Conservation (phyloP, 2,329 filamentous ascomycete genomes). For the Pyrenophora tritici-repentis region DNA sequence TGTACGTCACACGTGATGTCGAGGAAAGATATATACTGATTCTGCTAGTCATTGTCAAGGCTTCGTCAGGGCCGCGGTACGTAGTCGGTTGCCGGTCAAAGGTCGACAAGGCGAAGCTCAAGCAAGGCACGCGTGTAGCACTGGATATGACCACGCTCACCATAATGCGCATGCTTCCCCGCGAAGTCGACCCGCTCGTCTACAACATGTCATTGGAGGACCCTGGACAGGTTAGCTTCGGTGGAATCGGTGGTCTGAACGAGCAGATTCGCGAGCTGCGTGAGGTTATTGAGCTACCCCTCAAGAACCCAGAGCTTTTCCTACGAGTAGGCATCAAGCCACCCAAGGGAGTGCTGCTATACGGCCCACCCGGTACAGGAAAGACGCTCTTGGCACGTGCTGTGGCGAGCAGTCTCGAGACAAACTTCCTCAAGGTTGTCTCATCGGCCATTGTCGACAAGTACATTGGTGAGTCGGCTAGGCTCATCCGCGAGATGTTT, state of each 20-base stretch:
- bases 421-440: slow-evolving; percentile 98
- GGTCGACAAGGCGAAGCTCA: slow-evolving; percentile 95
- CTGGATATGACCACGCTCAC: slow-evolving; percentile 99
- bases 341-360: slow-evolving; percentile 94
- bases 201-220: slow-evolving; percentile 99
- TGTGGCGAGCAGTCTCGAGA: slow-evolving; percentile 94
- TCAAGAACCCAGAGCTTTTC: slow-evolving; percentile 99
- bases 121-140: slow-evolving; percentile 96
- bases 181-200: slow-evolving; percentile 96
- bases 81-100: slow-evolving; percentile 98
- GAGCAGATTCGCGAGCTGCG: slow-evolving; percentile 97
- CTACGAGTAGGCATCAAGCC: slow-evolving; percentile 97
- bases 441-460: slow-evolving; percentile 99
- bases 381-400: slow-evolving; percentile 95
- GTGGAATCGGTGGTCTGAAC: slow-evolving; percentile 94
- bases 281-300: slow-evolving; percentile 95
- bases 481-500: slow-evolving; percentile 98
- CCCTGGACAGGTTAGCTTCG: slow-evolving; percentile 96
- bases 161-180: slow-evolving; percentile 99
- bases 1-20: slow-evolving; percentile 64
- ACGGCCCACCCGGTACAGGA: slow-evolving; percentile 94
- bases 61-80: slow-evolving; percentile 94
- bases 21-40: slow-evolving; percentile 12
- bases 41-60: slow-evolving; percentile 88
- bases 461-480: slow-evolving; percentile 97